Evolutionary conservation across 2,329 filamentous ascomycete species (phyloP), one percentile per base, ranked within the genome.

Genomic region (Phyllosticta citriasiana): DNA sequence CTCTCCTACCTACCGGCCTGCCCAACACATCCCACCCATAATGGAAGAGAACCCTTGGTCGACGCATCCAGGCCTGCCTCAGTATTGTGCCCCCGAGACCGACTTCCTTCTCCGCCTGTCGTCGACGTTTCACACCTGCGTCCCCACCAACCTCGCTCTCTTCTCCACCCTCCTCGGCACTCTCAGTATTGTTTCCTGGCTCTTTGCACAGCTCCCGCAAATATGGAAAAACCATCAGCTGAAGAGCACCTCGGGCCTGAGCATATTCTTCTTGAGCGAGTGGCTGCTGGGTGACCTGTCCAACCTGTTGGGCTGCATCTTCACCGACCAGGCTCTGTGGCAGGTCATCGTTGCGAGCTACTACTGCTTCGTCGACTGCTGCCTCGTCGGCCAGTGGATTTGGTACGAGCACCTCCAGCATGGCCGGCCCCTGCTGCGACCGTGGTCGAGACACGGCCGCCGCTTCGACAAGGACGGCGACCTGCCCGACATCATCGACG

Each of bases 141-240:
- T 88, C 53, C 85, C 85, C 12, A 86, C 84, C 19, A 80, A 81
- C 59, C 78, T 87, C 60, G 84, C 84, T 24, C 78, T 87, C 63
- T 64, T 85, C 62, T 88, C 85, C 24, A 84, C 82, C 5, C 64
- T 80, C 2, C 77, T 87, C 59, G 85, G 85, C 22, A 79, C 78
- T 0, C 74, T 84, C 63, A 87, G 84, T 67, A 88, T 88, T 63
- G 66, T 85, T 57, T 82, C 84, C 53, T 88, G 85, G 85, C 78
- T 88, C 2, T 88, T 87, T 69, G 85, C 85, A 12, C 85, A 88
- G 70, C 75, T 88, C 27, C 85, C 85, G 1, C 85, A 88, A 67
- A 86, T 88, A 64, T 85, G 83, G 74, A 87, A 87, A 75, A 88
- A 88, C 69, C 83, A 84, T 69, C 77, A 78, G 58, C 71, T 86